Evolutionary conservation across 176 grass and related monocot species (phyloP).

Genomic region (Carex myosuroides): DNA sequence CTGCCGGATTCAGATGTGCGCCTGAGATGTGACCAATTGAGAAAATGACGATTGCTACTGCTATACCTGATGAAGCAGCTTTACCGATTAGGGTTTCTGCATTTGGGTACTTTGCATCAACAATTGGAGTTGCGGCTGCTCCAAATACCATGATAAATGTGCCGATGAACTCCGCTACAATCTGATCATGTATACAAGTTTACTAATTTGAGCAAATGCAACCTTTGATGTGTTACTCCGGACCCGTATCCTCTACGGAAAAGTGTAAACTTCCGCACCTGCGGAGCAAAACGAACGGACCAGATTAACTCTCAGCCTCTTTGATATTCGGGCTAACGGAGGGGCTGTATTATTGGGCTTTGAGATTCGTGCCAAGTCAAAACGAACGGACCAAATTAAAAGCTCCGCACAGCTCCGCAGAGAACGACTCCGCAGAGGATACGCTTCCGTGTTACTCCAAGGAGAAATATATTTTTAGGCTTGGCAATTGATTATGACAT

Average conservation of each 20-base stretch:
- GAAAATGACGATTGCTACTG: constrained; percentile 41
- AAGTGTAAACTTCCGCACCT: no score
- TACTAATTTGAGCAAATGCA: constrained; percentile 5
- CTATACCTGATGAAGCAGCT: constrained; percentile 34
- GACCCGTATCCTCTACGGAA: no score
- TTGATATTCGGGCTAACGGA: no score
- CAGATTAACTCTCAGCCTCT: no score
- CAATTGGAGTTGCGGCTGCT: constrained; percentile 45
- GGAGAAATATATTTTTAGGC: not conserved
- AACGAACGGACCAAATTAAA: no score
- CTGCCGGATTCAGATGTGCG: constrained; percentile 61
- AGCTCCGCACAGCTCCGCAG: no score
- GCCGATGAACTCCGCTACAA: constrained; percentile 50
- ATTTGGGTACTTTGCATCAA: constrained; percentile 39
- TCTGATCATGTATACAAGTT: not conserved
- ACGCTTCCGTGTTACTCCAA: not conserved
- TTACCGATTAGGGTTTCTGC: constrained; percentile 37
- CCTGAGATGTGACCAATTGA: constrained; percentile 55
- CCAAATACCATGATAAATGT: constrained; percentile 64
- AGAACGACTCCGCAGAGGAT: no score
- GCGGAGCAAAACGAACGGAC: no score
- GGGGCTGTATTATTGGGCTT: no score
- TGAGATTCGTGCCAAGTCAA: no score
- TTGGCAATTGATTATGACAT: not conserved
- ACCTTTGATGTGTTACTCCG: not conserved